Base-by-base conservation (phyloP, 2,329 filamentous ascomycete species). In the Colletotrichum lentis region DNA sequence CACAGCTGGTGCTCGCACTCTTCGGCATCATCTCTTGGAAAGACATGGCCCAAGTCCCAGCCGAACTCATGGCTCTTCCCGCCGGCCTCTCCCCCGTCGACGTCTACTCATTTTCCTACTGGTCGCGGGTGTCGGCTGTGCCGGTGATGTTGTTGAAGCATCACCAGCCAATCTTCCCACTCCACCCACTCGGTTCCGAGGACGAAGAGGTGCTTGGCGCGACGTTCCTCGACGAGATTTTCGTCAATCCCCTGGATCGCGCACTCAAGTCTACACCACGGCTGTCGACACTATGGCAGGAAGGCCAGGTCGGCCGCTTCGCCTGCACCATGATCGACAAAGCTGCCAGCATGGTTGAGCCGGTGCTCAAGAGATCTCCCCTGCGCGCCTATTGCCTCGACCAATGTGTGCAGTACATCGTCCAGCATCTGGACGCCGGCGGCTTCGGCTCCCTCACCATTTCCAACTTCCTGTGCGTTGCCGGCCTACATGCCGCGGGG, bases 21-120 rank as follows among this genome's bases (percentile, higher is more conserved):
- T 64, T 64, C n/a, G 62, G 54, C 22, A 58, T 64, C 22, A 52
- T 58, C 37, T 46, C 44, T 3, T 64, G 62, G 62, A 52, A 58
- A 10, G 62, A 64, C 37, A 64, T 64, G 54, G 62, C 62, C 14
- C 62, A 64, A 6, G 62, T 64, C 3, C 62, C 62, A 7, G 62
- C 62, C 4, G 62, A 64, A 16, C 12, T 64, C 14, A 64, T 64
- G 53, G 53, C 54, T 11, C 53, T 64, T 5, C 62, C 62, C 11
- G 54, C 53, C 1, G 53, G 62, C 1, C 61, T 63, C 10, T 58
- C 53, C 2, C 62, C 62, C 3, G 46, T 58, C 54, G 58, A 64
- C 37, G 58, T 64, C 11, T 64, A 64, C 54, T 58, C 62, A 10
- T 64, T 64, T 16, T 58, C 62, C 1, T 58, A 64, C 62, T 64